These are phyloP conservation scores for Talaromyces sp. DNA, from an alignment of 2,329 filamentous ascomycete species.

Conservation along the genomic window DNA sequence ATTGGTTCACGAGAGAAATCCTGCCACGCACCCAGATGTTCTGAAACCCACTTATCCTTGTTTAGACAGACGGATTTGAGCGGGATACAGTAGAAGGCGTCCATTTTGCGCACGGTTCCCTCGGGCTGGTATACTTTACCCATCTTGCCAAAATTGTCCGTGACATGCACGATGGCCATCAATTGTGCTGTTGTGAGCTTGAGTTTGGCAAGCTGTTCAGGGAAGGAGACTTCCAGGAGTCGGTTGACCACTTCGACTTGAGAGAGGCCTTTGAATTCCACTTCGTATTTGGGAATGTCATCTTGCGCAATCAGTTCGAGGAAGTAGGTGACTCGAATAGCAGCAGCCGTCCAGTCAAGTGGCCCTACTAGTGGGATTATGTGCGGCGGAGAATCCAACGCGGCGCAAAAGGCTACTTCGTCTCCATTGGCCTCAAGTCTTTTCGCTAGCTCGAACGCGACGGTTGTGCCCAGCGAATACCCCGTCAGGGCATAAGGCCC, in stretches of 20 bases:
- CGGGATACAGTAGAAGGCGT: constrained; percentile 38
- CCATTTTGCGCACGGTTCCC: constrained; percentile 30
- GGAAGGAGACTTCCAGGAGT: neutral
- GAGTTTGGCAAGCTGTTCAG: constrained; percentile 14
- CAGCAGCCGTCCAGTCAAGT: constrained; percentile 32
- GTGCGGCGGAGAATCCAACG: constrained; percentile 41
- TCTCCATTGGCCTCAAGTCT: constrained; percentile 31
- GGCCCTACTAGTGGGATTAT: constrained; percentile 39
- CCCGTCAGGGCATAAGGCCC: constrained; percentile 50
- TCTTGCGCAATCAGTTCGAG: constrained; percentile 32
- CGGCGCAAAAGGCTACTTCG: constrained; percentile 36
- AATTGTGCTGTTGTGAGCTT: constrained; percentile 21
- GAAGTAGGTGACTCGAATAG: constrained; percentile 38
- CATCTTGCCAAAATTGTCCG: constrained; percentile 26
- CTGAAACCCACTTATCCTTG: constrained; percentile 11
- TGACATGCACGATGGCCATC: constrained; percentile 17
- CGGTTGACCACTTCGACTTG: neutral
- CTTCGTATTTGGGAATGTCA: constrained; percentile 17
- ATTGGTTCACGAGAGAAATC: constrained; percentile 21
- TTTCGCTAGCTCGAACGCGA: constrained; percentile 49
- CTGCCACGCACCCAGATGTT: constrained; percentile 25
- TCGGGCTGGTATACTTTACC: constrained; percentile 38
- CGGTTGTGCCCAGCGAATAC: constrained; percentile 45
- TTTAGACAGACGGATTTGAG: constrained; percentile 23
- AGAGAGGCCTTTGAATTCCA: neutral